Evolutionary conservation across 495 filamentous ascomycete species (phyloP).

Genomic region (Symbiotaphrina buchneri): DNA sequence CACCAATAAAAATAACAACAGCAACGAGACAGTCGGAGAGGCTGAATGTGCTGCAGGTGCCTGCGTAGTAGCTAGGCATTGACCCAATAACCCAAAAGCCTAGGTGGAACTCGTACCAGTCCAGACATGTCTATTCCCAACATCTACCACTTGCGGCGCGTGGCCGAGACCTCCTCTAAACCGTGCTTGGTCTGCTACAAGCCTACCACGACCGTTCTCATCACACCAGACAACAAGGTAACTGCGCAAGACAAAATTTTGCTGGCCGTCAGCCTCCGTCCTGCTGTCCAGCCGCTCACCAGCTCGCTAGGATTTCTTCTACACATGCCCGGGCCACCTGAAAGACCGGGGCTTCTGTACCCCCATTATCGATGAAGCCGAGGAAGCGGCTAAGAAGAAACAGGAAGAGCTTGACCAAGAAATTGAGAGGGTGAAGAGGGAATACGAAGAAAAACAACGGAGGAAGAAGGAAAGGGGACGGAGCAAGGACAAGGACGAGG

Average conservation of each 20-base stretch:
- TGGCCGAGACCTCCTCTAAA: constrained; percentile 64
- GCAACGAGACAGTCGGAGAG: no score
- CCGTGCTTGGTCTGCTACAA: constrained; percentile 85
- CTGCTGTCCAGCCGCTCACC: no score
- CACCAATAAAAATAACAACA: no score
- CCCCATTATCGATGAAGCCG: constrained; percentile 57
- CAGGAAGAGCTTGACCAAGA: constrained; percentile 17
- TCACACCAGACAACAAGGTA: constrained; percentile 82
- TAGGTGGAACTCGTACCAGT: no score
- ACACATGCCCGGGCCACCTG: constrained; percentile 65
- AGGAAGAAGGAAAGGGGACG: constrained; percentile 34
- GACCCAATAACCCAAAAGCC: no score
- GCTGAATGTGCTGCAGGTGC: no score
- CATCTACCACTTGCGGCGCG: constrained; percentile 65
- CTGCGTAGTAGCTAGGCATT: no score
- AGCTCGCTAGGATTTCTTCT: constrained; percentile 83
- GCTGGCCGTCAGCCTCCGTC: no score
- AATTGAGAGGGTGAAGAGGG: constrained; percentile 17
- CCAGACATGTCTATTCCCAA: constrained; percentile 56
- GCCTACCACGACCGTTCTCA: constrained; percentile 63
- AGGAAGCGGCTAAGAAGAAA: constrained; percentile 35
- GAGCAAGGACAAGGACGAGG: constrained; percentile 18
- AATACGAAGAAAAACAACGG: constrained; percentile 19
- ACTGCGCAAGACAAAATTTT: background rate
- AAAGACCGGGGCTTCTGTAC: constrained; percentile 66